phyloP scores from a whole-genome alignment of 2,329 filamentous ascomycete genomes.

The Ambrosiella beaveri region DNA sequence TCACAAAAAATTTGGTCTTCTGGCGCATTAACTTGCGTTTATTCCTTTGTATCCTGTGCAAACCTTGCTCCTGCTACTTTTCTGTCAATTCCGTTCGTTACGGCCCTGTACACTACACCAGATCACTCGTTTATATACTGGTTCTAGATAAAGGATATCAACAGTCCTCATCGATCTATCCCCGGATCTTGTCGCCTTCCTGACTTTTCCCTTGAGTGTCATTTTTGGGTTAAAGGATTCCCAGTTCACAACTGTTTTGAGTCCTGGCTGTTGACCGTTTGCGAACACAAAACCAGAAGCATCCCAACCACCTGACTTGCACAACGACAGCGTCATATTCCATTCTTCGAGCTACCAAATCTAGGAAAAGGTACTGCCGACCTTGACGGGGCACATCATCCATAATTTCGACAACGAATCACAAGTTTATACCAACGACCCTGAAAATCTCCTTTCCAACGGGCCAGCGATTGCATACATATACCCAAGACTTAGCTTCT shows the following conservation, averaged over 20 bases:
- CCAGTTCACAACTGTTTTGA: not conserved
- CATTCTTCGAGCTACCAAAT: not conserved
- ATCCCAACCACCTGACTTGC: conserved; percentile 7
- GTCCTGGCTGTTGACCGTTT: conserved; percentile 1
- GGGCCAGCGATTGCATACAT: not conserved
- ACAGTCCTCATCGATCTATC: not conserved
- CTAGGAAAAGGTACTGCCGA: not conserved
- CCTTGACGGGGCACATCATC: not conserved
- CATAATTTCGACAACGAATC: not conserved
- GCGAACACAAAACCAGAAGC: conserved; percentile 3
- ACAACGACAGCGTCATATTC: not conserved
- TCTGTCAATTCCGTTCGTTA: not conserved
- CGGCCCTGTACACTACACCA: not conserved
- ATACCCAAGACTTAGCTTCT: not conserved
- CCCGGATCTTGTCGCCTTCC: not conserved
- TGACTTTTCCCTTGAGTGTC: not conserved
- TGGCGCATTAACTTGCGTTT: not conserved
- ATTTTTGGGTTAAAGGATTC: not conserved
- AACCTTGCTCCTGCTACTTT: not conserved
- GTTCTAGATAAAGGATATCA: not conserved
- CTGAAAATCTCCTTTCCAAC: not conserved
- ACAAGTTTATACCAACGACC: not conserved
- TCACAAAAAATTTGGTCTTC: not conserved
- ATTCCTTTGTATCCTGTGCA: not conserved
- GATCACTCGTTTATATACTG: not conserved